Conservation (phyloP, 1,284 basidiomycete genomes). For the Trametes sp. region DNA sequence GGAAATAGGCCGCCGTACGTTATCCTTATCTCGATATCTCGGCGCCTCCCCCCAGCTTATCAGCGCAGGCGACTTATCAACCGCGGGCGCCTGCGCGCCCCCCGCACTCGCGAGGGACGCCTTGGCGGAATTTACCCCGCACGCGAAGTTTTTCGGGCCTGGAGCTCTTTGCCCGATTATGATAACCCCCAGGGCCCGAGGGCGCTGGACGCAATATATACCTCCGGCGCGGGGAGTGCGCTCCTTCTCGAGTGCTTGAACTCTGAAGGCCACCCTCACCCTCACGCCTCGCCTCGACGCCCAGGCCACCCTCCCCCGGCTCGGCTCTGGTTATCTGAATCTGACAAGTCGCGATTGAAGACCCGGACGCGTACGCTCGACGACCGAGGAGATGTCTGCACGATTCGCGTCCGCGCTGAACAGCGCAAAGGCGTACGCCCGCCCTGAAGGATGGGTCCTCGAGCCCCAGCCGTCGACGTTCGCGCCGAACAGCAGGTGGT, state of each 20-base stretch:
- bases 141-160: conserved; percentile 23
- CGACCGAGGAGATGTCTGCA: neutral
- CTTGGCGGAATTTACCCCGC: conserved; percentile 8
- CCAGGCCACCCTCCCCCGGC: too few species aligned
- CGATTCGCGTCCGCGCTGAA: conserved; percentile 5
- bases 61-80: conserved; percentile 24
- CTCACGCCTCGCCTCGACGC: conserved; percentile 4
- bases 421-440: conserved; percentile 32
- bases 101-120: neutral
- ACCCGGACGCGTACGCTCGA: neutral
- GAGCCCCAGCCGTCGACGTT: conserved; percentile 58
- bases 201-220: conserved; percentile 12
- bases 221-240: neutral
- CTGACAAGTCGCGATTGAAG: too few species aligned
- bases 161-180: too few species aligned
- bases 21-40: conserved; percentile 16
- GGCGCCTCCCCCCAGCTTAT: conserved; percentile 14
- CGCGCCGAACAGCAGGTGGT: conserved; percentile 62
- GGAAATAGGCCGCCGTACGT: conserved; percentile 5
- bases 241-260: conserved; percentile 8
- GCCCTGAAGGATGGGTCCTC: conserved; percentile 52
- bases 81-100: conserved; percentile 9
- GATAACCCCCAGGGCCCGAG: conserved; percentile 14
- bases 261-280: neutral
- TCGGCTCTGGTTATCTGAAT: too few species aligned